phyloP scores from a whole-genome alignment of 2,329 filamentous ascomycete species.

The Fusarium lyarnte region DNA sequence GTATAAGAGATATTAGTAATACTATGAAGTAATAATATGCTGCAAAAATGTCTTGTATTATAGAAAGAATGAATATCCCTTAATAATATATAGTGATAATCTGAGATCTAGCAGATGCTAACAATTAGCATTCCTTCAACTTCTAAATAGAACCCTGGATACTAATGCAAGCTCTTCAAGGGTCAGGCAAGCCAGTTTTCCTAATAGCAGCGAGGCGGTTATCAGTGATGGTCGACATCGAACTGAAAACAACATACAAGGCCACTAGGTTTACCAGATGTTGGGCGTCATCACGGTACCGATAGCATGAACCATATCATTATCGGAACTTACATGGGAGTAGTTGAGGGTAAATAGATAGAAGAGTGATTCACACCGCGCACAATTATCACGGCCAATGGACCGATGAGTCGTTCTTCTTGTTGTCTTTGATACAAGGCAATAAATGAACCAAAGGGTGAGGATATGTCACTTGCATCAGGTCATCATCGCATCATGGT shows the following conservation, averaged over 20 bases:
- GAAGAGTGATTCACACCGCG: background rate
- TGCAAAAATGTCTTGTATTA: background rate
- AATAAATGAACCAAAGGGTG: conserved; percentile 3
- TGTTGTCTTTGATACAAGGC: conserved; percentile 2
- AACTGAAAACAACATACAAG: conserved; percentile 44
- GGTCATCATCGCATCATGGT: conserved; percentile 75
- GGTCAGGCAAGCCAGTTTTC: conserved; percentile 43
- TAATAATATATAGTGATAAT: background rate
- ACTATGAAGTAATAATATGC: background rate
- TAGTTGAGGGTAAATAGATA: background rate
- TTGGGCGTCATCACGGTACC: conserved; percentile 47
- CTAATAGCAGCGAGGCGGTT: conserved; percentile 41
- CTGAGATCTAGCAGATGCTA: background rate
- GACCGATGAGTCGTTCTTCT: background rate
- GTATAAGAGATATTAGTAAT: no score
- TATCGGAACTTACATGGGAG: conserved; percentile 28
- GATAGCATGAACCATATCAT: background rate
- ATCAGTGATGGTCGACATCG: conserved; percentile 20
- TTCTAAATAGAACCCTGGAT: background rate
- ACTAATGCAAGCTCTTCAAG: background rate
- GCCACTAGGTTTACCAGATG: conserved; percentile 57
- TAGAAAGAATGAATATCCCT: background rate
- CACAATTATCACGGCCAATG: background rate
- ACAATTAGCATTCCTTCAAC: conserved; percentile 25
- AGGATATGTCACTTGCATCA: conserved; percentile 68